Evolutionary conservation across 805 yeast genomes (phyloP).

Genomic region (Priceomyces castillae): DNA sequence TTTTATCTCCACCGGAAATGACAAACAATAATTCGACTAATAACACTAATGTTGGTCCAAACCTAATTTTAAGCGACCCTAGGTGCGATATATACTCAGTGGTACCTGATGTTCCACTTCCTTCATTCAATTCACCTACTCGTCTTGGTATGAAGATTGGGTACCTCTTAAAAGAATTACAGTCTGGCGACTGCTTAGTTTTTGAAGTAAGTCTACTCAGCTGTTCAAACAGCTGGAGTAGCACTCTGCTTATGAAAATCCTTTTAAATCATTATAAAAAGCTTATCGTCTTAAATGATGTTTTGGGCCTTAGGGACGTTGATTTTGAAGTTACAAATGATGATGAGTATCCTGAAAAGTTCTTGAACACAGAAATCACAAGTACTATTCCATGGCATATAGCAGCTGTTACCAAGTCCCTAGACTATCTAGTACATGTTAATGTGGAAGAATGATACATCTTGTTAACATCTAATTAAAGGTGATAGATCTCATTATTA

Average conservation of each 20-base stretch:
- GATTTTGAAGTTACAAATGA: constrained; percentile 14
- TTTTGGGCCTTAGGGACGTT: constrained; percentile 30
- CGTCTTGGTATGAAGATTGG: constrained; percentile 72
- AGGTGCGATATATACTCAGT: constrained; percentile 54
- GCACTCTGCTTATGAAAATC: constrained; percentile 51
- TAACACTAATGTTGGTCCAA: constrained; percentile 10
- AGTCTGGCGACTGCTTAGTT: constrained; percentile 23
- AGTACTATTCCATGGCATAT: constrained; percentile 72
- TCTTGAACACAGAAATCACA: constrained; percentile 9
- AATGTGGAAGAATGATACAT: constrained; percentile 37
- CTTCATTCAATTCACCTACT: constrained; percentile 67
- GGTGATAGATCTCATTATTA: not conserved
- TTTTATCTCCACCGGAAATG: constrained; percentile 31
- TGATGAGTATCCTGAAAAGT: constrained; percentile 1
- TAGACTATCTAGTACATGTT: constrained; percentile 59
- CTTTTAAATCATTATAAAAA: constrained; percentile 62
- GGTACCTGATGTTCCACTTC: constrained; percentile 57
- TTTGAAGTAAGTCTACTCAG: constrained; percentile 69
- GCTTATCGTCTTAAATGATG: constrained; percentile 43
- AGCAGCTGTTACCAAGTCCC: constrained; percentile 59
- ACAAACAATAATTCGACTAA: constrained; percentile 8
- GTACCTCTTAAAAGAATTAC: constrained; percentile 49
- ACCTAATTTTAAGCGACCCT: constrained; percentile 43
- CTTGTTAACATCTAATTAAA: not conserved
- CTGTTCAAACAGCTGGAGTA: constrained; percentile 66